Percentiles rank a stretch among this genome's conserved stretches.
Conservation (phyloP, 1,284 basidiomycete species). For the Pyrrhoderma noxium region DNA sequence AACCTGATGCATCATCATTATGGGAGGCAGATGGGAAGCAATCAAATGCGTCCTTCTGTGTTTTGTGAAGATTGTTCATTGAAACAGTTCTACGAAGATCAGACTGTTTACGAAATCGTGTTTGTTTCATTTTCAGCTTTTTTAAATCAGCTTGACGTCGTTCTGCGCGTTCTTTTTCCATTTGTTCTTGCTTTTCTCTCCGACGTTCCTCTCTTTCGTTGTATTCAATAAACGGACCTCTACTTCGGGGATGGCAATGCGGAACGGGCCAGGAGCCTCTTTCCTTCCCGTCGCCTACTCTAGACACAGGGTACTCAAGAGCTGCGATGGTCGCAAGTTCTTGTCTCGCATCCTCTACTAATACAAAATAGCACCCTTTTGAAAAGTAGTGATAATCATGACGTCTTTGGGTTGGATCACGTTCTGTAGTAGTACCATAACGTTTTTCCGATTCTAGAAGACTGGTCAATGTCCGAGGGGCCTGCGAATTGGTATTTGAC, state of each 20-base stretch:
- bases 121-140: slow-evolving; percentile 31
- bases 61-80: slow-evolving; percentile 66
- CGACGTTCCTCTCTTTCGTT: slow-evolving; percentile 64
- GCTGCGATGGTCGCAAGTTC: slow-evolving; percentile 67
- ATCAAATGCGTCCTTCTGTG: slow-evolving; percentile 35
- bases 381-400: slow-evolving; percentile 89
- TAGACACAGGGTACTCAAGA: slow-evolving; percentile 53
- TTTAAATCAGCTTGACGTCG: slow-evolving; percentile 33
- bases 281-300: slow-evolving; percentile 42
- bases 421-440: slow-evolving; percentile 80
- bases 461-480: slow-evolving; percentile 40
- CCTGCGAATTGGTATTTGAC: slow-evolving; percentile 10
- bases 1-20: slow-evolving; percentile 54
- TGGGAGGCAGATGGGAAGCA: slow-evolving; percentile 32
- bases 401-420: slow-evolving; percentile 83
- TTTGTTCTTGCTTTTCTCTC: slow-evolving; percentile 49
- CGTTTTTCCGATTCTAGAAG: slow-evolving; percentile 85
- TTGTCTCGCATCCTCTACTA: slow-evolving; percentile 86
- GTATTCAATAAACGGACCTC: slow-evolving; percentile 67
- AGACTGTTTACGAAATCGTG: slow-evolving; percentile 36
- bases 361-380: slow-evolving; percentile 70
- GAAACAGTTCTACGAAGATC: slow-evolving; percentile 74
- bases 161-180: slow-evolving; percentile 42
- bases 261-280: slow-evolving; percentile 62
- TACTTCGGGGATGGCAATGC: slow-evolving; percentile 60